phyloP scores from a whole-genome alignment of 208 protist genomes.

The Naegleria fowleri region DNA sequence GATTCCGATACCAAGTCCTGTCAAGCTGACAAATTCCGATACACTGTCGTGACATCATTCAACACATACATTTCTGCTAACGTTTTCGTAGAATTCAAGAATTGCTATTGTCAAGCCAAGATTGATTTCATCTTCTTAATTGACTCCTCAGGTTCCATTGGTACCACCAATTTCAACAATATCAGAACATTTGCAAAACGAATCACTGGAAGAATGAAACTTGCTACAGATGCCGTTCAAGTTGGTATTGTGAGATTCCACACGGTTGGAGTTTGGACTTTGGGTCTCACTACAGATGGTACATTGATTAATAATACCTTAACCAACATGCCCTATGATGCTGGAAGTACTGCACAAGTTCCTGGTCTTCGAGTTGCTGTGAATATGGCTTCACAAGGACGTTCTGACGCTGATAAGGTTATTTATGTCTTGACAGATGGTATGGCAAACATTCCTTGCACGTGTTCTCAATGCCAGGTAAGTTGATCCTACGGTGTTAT shows the following conservation, averaged over 20 bases:
- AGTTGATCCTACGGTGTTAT: too few species aligned
- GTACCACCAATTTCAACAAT: neutral
- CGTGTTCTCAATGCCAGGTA: neutral
- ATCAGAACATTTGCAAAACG: neutral
- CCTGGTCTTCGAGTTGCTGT: neutral
- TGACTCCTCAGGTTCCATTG: neutral
- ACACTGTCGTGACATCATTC: neutral
- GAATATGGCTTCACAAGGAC: neutral
- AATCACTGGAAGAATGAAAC: neutral
- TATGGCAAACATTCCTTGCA: neutral
- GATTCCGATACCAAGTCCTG: neutral
- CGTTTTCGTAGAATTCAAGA: neutral
- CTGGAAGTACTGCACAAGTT: neutral
- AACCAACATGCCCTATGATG: neutral
- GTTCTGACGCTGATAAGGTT: neutral
- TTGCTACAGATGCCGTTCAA: neutral
- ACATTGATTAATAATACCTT: neutral
- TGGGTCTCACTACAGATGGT: neutral
- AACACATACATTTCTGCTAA: neutral
- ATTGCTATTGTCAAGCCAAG: neutral
- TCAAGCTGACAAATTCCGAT: neutral
- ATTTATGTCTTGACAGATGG: neutral
- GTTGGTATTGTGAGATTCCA: neutral
- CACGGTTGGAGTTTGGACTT: neutral
- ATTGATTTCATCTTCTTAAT: neutral